Conservation (phyloP, 129 eudicot genomes). For the Pittosporum tobira region DNA sequence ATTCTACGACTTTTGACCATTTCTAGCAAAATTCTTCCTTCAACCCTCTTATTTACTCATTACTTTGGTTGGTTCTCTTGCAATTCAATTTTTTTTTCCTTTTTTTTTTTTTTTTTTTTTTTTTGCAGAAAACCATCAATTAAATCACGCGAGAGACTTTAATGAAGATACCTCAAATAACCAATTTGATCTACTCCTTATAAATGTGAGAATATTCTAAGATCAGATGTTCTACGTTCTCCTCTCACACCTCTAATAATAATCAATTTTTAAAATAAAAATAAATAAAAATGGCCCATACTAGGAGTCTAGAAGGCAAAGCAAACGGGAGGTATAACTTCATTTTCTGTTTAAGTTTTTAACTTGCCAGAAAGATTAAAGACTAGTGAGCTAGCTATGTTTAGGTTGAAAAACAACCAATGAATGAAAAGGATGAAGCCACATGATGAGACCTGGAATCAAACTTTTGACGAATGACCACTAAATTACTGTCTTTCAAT, state of each 20-base stretch:
- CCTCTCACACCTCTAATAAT: too few species aligned
- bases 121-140: too few species aligned
- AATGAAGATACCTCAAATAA: too few species aligned
- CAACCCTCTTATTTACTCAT: constrained; percentile 29
- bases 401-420: constrained; percentile 30
- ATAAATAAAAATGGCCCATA: background rate
- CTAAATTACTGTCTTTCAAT: constrained; percentile 17
- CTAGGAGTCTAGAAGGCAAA: background rate
- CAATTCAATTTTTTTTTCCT: constrained; percentile 71
- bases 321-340: background rate
- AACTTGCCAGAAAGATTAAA: constrained; percentile 4
- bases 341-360: background rate
- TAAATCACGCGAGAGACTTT: too few species aligned
- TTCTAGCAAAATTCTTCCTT: constrained; percentile 52
- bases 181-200: too few species aligned
- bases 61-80: constrained; percentile 36
- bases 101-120: constrained; percentile 15
- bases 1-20: constrained; percentile 69
- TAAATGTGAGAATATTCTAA: too few species aligned
- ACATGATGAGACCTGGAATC: constrained; percentile 30
- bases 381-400: constrained; percentile 28
- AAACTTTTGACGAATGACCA: constrained; percentile 31
- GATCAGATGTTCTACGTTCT: too few species aligned
- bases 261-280: background rate
- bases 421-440: constrained; percentile 25